phyloP scores from a whole-genome alignment of 106 monocot genomes.

The Dioscorea zingiberensis region DNA sequence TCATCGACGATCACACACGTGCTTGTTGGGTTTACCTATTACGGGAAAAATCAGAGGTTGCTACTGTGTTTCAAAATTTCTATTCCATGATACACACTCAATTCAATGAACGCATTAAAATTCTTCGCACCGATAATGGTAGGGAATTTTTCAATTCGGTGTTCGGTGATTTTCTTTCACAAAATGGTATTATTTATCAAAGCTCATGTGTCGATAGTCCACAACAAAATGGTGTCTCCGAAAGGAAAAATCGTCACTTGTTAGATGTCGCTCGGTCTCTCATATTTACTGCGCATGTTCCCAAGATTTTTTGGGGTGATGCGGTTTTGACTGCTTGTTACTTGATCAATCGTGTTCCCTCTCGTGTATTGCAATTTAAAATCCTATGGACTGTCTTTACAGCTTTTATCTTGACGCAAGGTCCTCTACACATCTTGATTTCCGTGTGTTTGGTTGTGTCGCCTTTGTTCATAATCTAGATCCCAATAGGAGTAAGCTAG shows the following conservation, averaged over 20 bases:
- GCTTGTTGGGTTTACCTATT: neutral
- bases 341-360: neutral
- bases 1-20: neutral
- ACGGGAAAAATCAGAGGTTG: neutral
- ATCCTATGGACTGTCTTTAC: no score
- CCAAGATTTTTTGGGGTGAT: neutral
- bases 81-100: neutral
- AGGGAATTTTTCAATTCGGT: neutral
- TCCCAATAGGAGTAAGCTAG: no score
- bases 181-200: neutral
- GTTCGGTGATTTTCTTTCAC: neutral
- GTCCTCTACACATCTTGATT: no score
- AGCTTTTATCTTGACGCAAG: no score
- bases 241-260: neutral
- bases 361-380: no score
- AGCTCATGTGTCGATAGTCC: neutral
- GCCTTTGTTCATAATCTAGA: no score
- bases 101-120: neutral
- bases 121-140: neutral
- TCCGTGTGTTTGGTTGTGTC: no score
- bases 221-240: neutral
- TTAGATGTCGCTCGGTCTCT: neutral
- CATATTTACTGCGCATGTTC: neutral
- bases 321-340: neutral
- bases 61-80: neutral